Evolutionary conservation across 768 basidiomycete species (phyloP), one percentile per base, ranked within the genome.

Genomic region (Boletus rex-veris): DNA sequence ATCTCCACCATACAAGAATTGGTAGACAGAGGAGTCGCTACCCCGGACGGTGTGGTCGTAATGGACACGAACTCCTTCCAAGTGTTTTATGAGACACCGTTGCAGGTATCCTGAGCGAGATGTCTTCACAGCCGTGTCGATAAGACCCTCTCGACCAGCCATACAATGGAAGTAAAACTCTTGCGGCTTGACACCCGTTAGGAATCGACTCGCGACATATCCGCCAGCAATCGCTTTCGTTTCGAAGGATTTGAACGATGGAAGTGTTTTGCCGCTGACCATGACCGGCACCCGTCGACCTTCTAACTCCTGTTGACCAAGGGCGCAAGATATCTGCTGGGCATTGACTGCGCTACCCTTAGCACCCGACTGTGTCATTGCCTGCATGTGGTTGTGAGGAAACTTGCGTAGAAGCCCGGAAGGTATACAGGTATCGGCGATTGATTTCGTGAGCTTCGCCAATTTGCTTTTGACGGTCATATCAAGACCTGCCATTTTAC

Each of bases 151-250:
- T 62, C 97, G 84, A 48, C 97, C 97, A 53, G 97, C 97, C 97
- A 99, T 99, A 68, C 97, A 98, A 74, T 99, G 97, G 80, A 99
- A 99, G 76, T 97, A 99, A 74, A 98, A 99, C 71, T 99, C 97
- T 69, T 99, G 97, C 0, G 97, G 97, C 62, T 89, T 91, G 70
- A 99, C 85, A 50, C 97, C 97, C 7, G 97, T 98, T 77, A 99
- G 81, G 80, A 99, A 99, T 35, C 97, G 92, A 70, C 96, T 97
- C 14, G 92, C 94, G 43, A 99, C 91, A 70, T 96, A 99, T 8
- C 97, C 97, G 65, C 97, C 97, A 12, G 97, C 96, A 57, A 98
- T 92, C 5, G 97, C 94, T 56, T 86, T 89, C n/a, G 97, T 98
- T 73, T 98, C 97, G 73, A 98, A 98, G 0, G 95, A 77, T 65